Percentiles rank a stretch among this genome's conserved stretches.
Evolutionary conservation across 2,329 filamentous ascomycete genomes (phyloP).

Genomic region (Fulvia fulva): DNA sequence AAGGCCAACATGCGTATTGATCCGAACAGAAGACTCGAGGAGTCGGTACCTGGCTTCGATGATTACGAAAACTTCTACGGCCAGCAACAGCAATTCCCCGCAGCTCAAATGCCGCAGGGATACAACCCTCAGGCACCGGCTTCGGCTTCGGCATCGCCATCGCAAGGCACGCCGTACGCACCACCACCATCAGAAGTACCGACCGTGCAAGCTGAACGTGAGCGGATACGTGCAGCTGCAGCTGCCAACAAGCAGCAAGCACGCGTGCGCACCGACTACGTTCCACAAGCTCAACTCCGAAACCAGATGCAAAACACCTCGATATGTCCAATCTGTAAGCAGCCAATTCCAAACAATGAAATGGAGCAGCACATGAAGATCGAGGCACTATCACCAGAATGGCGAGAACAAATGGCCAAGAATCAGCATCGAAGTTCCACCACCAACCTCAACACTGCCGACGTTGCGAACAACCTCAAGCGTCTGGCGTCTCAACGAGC

Average conservation of each 20-base stretch:
- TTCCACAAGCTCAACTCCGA: slow-evolving; percentile 70
- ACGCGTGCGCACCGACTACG: slow-evolving; percentile 89
- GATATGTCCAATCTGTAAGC: slow-evolving; percentile 88
- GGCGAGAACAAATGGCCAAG: slow-evolving; percentile 94
- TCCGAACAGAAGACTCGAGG: slow-evolving; percentile 81
- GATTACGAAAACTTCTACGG: slow-evolving; percentile 46
- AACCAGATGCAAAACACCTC: slow-evolving; percentile 54
- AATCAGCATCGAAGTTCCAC: slow-evolving; percentile 78
- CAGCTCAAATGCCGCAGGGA: slow-evolving; percentile 22
- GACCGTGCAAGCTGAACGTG: slow-evolving; percentile 39
- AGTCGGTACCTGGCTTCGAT: slow-evolving; percentile 78
- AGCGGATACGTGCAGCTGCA: slow-evolving; percentile 66
- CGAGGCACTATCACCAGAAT: slow-evolving; percentile 86
- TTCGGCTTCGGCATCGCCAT: slow-evolving; percentile 20
- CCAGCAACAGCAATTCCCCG: slow-evolving; percentile 26
- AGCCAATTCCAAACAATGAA: slow-evolving; percentile 81
- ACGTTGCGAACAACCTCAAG: slow-evolving; percentile 92
- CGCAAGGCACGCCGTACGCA: slow-evolving; percentile 29
- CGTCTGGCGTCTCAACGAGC: slow-evolving; percentile 83
- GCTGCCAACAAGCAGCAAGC: slow-evolving; percentile 55
- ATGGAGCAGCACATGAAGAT: slow-evolving; percentile 92
- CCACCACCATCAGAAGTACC: slow-evolving; percentile 26
- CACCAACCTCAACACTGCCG: slow-evolving; percentile 78
- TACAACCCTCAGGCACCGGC: slow-evolving; percentile 27
- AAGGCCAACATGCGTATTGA: slow-evolving; percentile 86